Base-by-base conservation (phyloP, 495 filamentous ascomycete genomes). In the Penicillium angulare region DNA sequence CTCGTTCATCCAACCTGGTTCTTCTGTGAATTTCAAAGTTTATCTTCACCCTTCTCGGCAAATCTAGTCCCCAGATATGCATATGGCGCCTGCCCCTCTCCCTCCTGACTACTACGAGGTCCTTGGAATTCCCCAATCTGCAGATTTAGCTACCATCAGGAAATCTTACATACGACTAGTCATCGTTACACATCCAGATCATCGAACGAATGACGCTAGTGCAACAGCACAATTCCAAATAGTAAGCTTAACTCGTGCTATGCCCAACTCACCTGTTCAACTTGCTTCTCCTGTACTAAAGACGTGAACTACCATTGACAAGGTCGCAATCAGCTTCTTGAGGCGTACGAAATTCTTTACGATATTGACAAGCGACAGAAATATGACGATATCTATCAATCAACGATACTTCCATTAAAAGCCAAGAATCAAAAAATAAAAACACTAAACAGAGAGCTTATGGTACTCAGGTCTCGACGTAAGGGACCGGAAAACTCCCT, bases 111-210 rank as follows among this genome's bases (percentile, higher is more conserved):
- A 47, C 36, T 47, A 47, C 36, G 6, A 29, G 36, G 36, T 47
- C 31, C 31, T 49, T 17, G 47, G 16, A 24, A 24, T 49, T 20
- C 23, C 22, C 15, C 47, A 41, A 24, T 49, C 35, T n/a, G 47
- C 47, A 16, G 36, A 49, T 49, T 31, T 3, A 24, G 34, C 47
- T 41, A 42, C 47, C 31, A 49, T 49, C 35, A 49, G 18, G 47
- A 29, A 20, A 12, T n/a, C 22, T 2, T 49, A 49, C 47, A 49
- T 23, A 41, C 16, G 35, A 10, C 21, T 40, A 31, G 47, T 35
- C 32, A 31, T 40, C 15, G 36, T n/a, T 27, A 40, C 20, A 23
- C 47, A 49, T 22, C 47, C 47, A 3, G 47, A 49, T 27, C 43
- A 26, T 36, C 47, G 35, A 40, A 42, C 7, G 13, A 41, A 41